Evolutionary conservation across 2,329 filamentous ascomycete species (phyloP).

Genomic region (Gnomoniopsis smithogilvyi): DNA sequence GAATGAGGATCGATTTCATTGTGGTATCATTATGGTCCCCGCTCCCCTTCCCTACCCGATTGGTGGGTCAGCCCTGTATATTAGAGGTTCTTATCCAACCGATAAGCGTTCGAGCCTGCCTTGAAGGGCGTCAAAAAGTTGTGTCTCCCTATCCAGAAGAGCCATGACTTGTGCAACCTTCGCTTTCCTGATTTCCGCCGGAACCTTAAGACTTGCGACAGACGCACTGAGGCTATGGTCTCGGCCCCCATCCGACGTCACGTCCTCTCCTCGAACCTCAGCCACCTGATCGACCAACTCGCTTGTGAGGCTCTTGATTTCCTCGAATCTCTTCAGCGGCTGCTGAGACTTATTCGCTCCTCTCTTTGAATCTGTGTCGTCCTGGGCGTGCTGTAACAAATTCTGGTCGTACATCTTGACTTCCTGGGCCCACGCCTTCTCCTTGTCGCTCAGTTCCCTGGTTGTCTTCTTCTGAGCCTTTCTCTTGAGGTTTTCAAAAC

Average conservation of each 20-base stretch:
- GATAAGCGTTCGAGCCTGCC: constrained; percentile 57
- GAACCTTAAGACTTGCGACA: constrained; percentile 47
- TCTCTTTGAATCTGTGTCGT: constrained; percentile 24
- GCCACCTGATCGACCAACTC: constrained; percentile 51
- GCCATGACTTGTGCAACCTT: constrained; percentile 63
- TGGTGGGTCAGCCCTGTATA: not conserved
- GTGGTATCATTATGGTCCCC: constrained; percentile 6
- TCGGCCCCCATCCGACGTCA: constrained; percentile 25
- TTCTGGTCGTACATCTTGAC: constrained; percentile 37
- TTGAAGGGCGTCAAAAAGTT: constrained; percentile 65
- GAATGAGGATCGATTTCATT: constrained; percentile 11
- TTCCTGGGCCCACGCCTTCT: constrained; percentile 48
- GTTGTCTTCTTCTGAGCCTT: constrained; percentile 45
- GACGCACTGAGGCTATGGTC: constrained; percentile 28
- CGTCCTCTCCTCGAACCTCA: constrained; percentile 31
- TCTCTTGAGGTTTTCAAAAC: constrained; percentile 57
- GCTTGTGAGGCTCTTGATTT: constrained; percentile 51
- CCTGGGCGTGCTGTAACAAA: constrained; percentile 35
- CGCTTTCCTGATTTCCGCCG: constrained; percentile 57
- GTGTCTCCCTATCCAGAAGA: constrained; percentile 63
- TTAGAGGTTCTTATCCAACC: constrained; percentile 22
- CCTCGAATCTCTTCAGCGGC: constrained; percentile 54
- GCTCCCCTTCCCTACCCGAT: not conserved
- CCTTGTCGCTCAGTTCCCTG: constrained; percentile 59
- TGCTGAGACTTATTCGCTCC: constrained; percentile 41